Conservation (phyloP, 139 green algal species). For the Zygnema cylindricum region DNA sequence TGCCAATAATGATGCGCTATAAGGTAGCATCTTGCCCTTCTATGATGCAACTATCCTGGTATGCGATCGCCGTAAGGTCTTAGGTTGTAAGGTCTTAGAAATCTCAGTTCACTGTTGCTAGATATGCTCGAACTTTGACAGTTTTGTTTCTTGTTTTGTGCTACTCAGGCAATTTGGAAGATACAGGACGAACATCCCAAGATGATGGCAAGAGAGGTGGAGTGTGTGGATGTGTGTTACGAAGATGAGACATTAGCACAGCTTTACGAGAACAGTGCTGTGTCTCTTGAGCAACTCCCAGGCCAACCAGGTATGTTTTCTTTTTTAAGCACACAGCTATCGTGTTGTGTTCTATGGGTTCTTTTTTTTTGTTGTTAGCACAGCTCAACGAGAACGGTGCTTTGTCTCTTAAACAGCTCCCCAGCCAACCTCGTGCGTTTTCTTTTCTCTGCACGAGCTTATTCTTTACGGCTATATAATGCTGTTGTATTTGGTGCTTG, state of each 20-base stretch:
- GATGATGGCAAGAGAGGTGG: conserved; percentile 25
- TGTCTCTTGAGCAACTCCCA: conserved; percentile 73
- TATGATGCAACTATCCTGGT: no score
- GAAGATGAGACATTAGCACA: conserved; percentile 77
- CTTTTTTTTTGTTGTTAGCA: neutral
- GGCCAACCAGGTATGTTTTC: conserved; percentile 61
- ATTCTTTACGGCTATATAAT: no score
- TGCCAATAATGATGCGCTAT: no score
- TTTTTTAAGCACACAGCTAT: neutral
- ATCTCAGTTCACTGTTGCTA: no score
- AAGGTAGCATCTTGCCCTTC: no score
- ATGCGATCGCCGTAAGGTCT: no score
- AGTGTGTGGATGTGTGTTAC: conserved; percentile 63
- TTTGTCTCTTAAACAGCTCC: neutral
- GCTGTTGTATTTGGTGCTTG: no score
- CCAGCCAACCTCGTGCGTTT: no score
- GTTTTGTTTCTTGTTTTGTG: no score
- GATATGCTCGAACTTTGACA: no score
- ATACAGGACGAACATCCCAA: conserved; percentile 70
- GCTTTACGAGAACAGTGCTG: conserved; percentile 78
- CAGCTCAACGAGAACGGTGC: neutral
- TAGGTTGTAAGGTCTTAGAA: no score
- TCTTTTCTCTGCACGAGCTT: no score
- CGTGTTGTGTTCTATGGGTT: neutral
- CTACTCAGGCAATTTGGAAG: conserved; percentile 65